Conservation (phyloP, 2,329 filamentous ascomycete species). For the Paecilomyces fulvus region DNA sequence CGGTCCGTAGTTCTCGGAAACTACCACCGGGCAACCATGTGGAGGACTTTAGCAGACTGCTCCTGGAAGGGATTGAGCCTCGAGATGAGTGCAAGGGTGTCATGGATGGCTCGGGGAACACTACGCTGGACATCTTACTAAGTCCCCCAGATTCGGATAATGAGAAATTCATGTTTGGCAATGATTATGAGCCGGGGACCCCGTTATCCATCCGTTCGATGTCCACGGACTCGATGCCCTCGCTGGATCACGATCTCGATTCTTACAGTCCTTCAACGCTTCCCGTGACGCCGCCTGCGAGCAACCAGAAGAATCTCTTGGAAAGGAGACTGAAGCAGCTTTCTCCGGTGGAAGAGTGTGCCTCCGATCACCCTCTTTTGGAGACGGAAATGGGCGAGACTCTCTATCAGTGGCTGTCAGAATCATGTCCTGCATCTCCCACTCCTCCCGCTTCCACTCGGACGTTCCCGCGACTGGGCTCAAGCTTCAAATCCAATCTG, state of each 20-base stretch:
- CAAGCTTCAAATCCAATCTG: slow-evolving; percentile 54
- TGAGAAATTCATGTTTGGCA: slow-evolving; percentile 31
- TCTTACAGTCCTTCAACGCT: slow-evolving; percentile 39
- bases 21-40: slow-evolving; percentile 34
- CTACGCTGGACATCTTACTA: slow-evolving; percentile 47
- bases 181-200: slow-evolving; percentile 37
- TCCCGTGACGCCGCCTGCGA: slow-evolving; percentile 35
- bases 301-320: slow-evolving; percentile 25
- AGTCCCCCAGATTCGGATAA: slow-evolving; percentile 44
- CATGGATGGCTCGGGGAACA: slow-evolving; percentile 33
- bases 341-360: slow-evolving; percentile 47
- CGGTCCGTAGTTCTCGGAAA: slow-evolving; percentile 30
- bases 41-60: slow-evolving; percentile 47
- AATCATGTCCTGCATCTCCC: slow-evolving; percentile 5
- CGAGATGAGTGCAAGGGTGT: slow-evolving; percentile 38
- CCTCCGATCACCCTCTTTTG: slow-evolving; percentile 50
- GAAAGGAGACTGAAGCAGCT: slow-evolving; percentile 40
- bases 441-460: slow-evolving; percentile 20
- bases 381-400: slow-evolving; percentile 21
- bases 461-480: slow-evolving; percentile 34
- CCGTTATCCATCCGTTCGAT: slow-evolving; percentile 41
- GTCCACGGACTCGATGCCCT: slow-evolving; percentile 52
- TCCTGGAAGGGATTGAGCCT: slow-evolving; percentile 44
- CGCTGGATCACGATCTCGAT: slow-evolving; percentile 43
- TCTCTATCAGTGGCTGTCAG: slow-evolving; percentile 1